A percentile compares a stretch with the other conserved stretches of the same genome.
phyloP scores from a whole-genome alignment of 805 yeast genomes.

The Spencermartinsiella europaea region DNA sequence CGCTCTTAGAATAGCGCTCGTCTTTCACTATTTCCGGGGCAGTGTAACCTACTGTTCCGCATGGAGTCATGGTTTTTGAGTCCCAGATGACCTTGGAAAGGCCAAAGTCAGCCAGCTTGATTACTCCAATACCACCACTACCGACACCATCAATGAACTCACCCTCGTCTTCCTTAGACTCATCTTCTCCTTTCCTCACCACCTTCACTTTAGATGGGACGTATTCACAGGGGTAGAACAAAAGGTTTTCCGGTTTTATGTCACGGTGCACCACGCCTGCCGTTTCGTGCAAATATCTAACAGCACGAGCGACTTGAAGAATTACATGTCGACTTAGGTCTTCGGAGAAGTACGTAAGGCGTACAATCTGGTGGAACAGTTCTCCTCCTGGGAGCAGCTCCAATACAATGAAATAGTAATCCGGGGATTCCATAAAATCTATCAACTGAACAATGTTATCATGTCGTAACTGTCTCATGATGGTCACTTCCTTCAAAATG shows the following conservation, averaged over 20 bases:
- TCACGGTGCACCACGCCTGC: constrained; percentile 73
- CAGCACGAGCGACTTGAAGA: constrained; percentile 63
- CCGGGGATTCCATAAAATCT: constrained; percentile 46
- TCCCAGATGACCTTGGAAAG: constrained; percentile 86
- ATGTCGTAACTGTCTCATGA: constrained; percentile 62
- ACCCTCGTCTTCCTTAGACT: constrained; percentile 76
- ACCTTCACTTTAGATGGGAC: constrained; percentile 33
- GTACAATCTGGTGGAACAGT: constrained; percentile 72
- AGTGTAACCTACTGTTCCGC: constrained; percentile 98
- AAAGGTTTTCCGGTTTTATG: constrained; percentile 73
- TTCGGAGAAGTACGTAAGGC: constrained; percentile 71
- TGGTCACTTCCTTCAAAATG: constrained; percentile 65
- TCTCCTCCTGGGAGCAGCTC: constrained; percentile 77
- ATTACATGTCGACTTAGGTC: constrained; percentile 68
- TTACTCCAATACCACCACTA: constrained; percentile 86
- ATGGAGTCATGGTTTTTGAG: constrained; percentile 89
- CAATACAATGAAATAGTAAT: constrained; percentile 56
- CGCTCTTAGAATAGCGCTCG: constrained; percentile 86
- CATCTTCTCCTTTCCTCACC: constrained; percentile 38
- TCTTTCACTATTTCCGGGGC: constrained; percentile 98
- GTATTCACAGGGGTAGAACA: constrained; percentile 53
- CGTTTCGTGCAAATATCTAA: constrained; percentile 65
- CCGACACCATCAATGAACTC: constrained; percentile 73
- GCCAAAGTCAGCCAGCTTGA: constrained; percentile 94
- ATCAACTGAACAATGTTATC: constrained; percentile 54